Evolutionary conservation across 352 stramenopile genomes (phyloP), one percentile per base, ranked within the genome.

Genomic region (Discostella stelligera): DNA sequence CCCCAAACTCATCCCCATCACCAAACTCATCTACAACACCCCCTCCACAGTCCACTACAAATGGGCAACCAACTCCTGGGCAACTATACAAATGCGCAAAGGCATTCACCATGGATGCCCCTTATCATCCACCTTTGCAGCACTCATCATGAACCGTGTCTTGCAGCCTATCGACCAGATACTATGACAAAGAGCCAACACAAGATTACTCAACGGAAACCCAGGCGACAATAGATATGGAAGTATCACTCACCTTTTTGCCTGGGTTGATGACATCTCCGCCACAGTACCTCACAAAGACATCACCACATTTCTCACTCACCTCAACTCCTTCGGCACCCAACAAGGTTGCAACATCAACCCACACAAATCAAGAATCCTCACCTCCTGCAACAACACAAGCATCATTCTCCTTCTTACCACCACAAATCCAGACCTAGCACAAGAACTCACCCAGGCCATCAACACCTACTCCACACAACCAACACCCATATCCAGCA

Each of bases 321-420:
- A 54, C 48, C 48, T n/a, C n/a, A n/a, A n/a, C n/a, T n/a, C n/a
- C n/a, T n/a, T n/a, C n/a, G n/a, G n/a, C n/a, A n/a, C n/a, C n/a
- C n/a, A n/a, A n/a, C n/a, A n/a, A n/a, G n/a, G n/a, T n/a, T n/a
- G n/a, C n/a, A n/a, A n/a, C 23, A 27, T 74, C 54, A 66, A 74
- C 44, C 16, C 20, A n/a, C 27, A n/a, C 14, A 74, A 76, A 56
- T 69, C 56, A n/a, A 18, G 58, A 18, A 76, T 78, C 21, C 56
- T 78, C 30, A 78, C 70, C 7, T 72, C 70, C 3, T 60, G 46
- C 3, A 68, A 61, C 20, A 53, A 50, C 16, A 50, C 39, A 5
- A 60, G 16, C 0, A n/a, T 32, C 39, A 32, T 78, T 16, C 60
- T 59, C 4, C n/a, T n/a, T n/a, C n/a, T n/a, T n/a, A n/a, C n/a